phyloP scores from a whole-genome alignment of 257 asterid genomes.

The Primulina tabacum region DNA sequence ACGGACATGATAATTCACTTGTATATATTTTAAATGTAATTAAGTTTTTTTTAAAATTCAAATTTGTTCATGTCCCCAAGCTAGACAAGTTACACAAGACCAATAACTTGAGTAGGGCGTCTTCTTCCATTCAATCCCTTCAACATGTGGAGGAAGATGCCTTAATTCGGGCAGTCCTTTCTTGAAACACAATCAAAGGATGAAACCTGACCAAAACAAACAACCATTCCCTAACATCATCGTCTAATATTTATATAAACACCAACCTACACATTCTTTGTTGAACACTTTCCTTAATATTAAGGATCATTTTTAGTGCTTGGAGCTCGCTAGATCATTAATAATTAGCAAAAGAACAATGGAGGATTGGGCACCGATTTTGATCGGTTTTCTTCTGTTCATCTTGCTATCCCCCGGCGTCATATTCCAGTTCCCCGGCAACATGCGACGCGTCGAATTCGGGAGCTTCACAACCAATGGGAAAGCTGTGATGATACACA shows the following conservation, averaged over 20 bases:
- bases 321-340: neutral
- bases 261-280: neutral
- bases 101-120: no score
- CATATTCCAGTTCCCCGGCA: slow-evolving; percentile 57
- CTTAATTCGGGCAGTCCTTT: neutral
- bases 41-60: no score
- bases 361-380: slow-evolving; percentile 57
- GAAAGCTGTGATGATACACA: slow-evolving; percentile 48
- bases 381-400: slow-evolving; percentile 47
- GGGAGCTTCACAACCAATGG: slow-evolving; percentile 59
- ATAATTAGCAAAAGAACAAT: neutral
- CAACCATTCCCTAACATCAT: neutral
- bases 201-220: neutral
- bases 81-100: no score
- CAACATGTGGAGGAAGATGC: neutral
- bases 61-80: no score
- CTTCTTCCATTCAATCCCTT: neutral
- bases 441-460: slow-evolving; percentile 38
- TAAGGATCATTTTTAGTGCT: neutral
- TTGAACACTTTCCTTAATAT: neutral
- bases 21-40: no score
- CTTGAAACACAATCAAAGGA: slow-evolving; percentile 6
- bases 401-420: slow-evolving; percentile 53
- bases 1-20: no score
- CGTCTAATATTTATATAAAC: neutral